Conservation (phyloP, 164 flowering plant species). For the Magnolia changhungtana region DNA sequence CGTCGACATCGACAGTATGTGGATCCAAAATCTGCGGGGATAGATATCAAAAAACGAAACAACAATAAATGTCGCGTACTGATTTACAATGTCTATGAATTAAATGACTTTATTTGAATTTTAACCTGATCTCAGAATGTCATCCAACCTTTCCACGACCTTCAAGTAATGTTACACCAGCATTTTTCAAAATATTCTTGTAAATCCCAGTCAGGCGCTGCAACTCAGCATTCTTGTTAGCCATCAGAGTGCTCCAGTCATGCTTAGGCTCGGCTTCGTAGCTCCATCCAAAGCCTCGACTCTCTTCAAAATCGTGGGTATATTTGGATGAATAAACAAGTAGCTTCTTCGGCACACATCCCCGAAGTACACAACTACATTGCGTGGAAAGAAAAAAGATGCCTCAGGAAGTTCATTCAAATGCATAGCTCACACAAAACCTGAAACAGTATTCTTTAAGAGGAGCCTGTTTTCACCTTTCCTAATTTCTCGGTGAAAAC, state of each 20-base stretch:
- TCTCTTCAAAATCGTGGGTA: conserved; percentile 93
- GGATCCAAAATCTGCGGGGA: conserved; percentile 69
- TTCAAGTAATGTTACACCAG: conserved; percentile 75
- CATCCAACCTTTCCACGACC: conserved; percentile 94
- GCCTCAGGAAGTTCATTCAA: not conserved
- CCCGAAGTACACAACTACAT: conserved; percentile 92
- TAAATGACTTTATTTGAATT: not conserved
- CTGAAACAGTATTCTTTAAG: not conserved
- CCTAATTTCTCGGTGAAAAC: not conserved
- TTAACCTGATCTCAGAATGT: conserved; percentile 18
- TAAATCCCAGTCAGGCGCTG: conserved; percentile 93
- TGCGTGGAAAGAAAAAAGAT: not conserved
- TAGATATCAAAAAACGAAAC: not conserved
- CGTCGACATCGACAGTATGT: conserved; percentile 91
- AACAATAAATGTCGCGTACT: not conserved
- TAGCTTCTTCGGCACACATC: conserved; percentile 96
- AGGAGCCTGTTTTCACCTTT: not conserved
- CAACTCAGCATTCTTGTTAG: conserved; percentile 95
- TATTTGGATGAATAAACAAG: conserved; percentile 86
- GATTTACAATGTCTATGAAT: not conserved
- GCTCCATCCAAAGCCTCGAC: conserved; percentile 90
- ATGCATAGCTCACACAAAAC: not conserved
- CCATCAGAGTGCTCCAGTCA: conserved; percentile 91
- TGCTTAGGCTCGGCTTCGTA: conserved; percentile 83
- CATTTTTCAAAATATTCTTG: conserved; percentile 81